Evolutionary conservation across 495 filamentous ascomycete species (phyloP).

Genomic region (Aspergillus campestris): DNA sequence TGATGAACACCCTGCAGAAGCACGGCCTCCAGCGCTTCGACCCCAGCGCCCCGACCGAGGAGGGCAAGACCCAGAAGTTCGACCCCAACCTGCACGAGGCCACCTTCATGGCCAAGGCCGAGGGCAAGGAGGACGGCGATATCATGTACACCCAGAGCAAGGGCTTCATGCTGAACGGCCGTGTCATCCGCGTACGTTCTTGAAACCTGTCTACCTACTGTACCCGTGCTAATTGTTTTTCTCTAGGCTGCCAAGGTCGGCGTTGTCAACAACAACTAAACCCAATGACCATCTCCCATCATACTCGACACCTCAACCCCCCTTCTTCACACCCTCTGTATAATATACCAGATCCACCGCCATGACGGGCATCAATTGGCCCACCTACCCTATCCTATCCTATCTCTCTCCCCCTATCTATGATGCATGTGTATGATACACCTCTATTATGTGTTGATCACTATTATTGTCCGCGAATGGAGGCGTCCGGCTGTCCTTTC

Average conservation of each 20-base stretch:
- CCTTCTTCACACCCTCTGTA: background rate
- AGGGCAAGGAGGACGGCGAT: conserved; percentile 77
- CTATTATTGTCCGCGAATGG: conserved; percentile 23
- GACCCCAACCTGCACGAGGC: conserved; percentile 96
- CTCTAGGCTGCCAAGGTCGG: conserved; percentile 81
- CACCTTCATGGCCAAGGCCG: conserved; percentile 79
- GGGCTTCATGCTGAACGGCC: conserved; percentile 85
- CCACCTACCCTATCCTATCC: background rate
- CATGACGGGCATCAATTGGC: no score
- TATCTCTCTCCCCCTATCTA: conserved; percentile 7
- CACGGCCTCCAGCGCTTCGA: conserved; percentile 91
- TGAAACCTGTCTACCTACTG: background rate
- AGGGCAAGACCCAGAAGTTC: conserved; percentile 56
- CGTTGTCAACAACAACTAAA: conserved; percentile 66
- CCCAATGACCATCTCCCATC: background rate
- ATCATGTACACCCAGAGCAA: conserved; percentile 93
- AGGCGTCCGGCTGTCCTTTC: conserved; percentile 27
- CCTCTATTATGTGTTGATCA: background rate
- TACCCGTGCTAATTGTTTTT: conserved; percentile 10
- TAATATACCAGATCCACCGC: no score
- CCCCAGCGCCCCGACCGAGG: conserved; percentile 52
- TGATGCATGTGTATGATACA: conserved; percentile 37
- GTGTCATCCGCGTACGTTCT: conserved; percentile 63
- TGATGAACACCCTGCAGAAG: conserved; percentile 83
- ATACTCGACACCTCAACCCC: background rate